These are phyloP conservation scores for Anthracocystis setariae DNA, from an alignment of 1,284 basidiomycete species.

Conservation along the genomic window DNA sequence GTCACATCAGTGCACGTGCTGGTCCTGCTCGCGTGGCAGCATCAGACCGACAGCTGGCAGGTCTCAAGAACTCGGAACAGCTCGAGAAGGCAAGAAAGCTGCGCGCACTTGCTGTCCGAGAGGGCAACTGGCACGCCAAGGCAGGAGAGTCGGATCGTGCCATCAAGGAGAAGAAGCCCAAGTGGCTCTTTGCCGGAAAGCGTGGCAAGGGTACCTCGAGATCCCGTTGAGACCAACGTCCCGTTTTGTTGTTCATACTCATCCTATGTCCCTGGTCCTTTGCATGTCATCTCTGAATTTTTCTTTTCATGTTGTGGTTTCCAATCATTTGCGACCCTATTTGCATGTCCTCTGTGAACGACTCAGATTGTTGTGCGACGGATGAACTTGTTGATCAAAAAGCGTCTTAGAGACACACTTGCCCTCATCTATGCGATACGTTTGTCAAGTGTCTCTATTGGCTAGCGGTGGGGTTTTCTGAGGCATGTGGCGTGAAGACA, in stretches of 20 bases:
- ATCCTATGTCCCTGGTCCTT: constrained; percentile 4
- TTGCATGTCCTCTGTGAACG: constrained; percentile 14
- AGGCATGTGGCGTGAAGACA: too few relatives aligned
- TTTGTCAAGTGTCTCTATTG: too few relatives aligned
- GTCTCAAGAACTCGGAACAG: constrained; percentile 60
- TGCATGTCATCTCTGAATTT: constrained; percentile 20
- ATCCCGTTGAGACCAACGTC: constrained; percentile 32
- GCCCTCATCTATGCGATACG: too few relatives aligned
- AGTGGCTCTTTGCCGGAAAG: constrained; percentile 66
- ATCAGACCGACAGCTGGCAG: constrained; percentile 57
- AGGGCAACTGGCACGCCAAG: constrained; percentile 60
- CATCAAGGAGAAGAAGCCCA: constrained; percentile 65
- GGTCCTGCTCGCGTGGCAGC: constrained; percentile 63
- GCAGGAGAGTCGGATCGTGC: constrained; percentile 64
- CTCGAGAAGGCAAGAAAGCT: constrained; percentile 59
- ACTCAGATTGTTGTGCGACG: background rate
- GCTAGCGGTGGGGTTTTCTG: too few relatives aligned
- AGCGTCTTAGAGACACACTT: too few relatives aligned
- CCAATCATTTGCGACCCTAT: constrained; percentile 9
- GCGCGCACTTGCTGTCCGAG: constrained; percentile 58
- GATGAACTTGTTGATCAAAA: too few relatives aligned
- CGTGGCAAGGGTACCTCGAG: constrained; percentile 64
- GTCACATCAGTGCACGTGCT: constrained; percentile 57
- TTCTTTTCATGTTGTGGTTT: constrained; percentile 16
- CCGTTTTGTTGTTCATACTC: background rate